Base-by-base conservation (phyloP, 768 basidiomycete genomes). In the Daedalea quercina region DNA sequence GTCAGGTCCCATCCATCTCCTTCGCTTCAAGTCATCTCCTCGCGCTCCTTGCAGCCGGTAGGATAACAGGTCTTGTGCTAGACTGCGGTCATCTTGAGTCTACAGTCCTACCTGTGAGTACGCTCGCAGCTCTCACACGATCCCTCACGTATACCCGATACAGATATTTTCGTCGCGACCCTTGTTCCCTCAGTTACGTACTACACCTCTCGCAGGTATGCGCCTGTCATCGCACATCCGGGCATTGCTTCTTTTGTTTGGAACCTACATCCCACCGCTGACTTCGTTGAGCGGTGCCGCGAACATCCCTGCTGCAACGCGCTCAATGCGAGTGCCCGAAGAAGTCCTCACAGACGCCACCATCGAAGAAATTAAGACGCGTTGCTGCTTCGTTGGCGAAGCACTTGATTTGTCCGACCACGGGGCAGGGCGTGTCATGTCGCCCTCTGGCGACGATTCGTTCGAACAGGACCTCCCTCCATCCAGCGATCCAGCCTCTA, bases 1-100 rank as follows among this genome's bases (percentile, higher is more conserved):
- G 35, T 23, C 64, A 96, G 93, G 88, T 96, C 25, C 95, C 94
- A 7, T 93, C 91, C 7, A 78, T 99, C 57, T 95, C 93, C 1
- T 99, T 98, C 69, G 87, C 90, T 1, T 86, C 90, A 15, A 87
- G 90, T 52, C 91, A 91, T 60, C 71, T 98, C 0, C 79, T 97
- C 17, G 81, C 93, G 3, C 73, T 98, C 13, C 76, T 96, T 55
- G 84, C 93, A 1, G 82, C 84, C 7, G 96, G 96, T 11, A 76
- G 90, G 54, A 87, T 94, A 58, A 94, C 94, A 1, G 96, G 95
- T 6, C 79, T 99, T 13, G 95, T 98, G 1, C 71, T 98, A 2
- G 96, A 99, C 64, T 86, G 85, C 58, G 96, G 96, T 1, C 85
- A 95, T 65, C 76, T 95, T 3, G 96, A 98, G 67, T 90, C 93